phyloP scores from a whole-genome alignment of 352 stramenopile genomes.

The Peronospora farinosa region DNA sequence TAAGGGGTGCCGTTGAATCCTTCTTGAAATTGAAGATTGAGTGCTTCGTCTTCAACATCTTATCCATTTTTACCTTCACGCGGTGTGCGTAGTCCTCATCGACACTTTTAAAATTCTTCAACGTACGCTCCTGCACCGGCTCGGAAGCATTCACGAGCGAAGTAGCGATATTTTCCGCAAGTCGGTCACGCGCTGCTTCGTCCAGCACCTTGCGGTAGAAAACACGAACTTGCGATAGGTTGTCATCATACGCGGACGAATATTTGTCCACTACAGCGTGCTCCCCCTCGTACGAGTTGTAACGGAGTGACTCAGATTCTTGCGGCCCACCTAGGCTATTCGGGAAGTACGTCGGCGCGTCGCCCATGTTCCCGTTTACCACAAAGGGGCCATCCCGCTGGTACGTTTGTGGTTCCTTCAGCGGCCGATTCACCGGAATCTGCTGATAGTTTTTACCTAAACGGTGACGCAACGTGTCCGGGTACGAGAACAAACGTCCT shows the following conservation, averaged over 20 bases:
- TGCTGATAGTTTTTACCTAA: slow-evolving; percentile 87
- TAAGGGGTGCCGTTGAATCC: slow-evolving; percentile 23
- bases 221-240: slow-evolving; percentile 53
- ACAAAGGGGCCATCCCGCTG: slow-evolving; percentile 64
- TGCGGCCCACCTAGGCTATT: slow-evolving; percentile 48
- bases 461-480: slow-evolving; percentile 82
- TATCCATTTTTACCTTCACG: slow-evolving; percentile 34
- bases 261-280: slow-evolving; percentile 36
- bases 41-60: slow-evolving; percentile 26
- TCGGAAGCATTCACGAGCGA: slow-evolving; percentile 45
- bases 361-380: slow-evolving; percentile 58
- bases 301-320: slow-evolving; percentile 23
- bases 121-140: slow-evolving; percentile 24
- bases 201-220: slow-evolving; percentile 72
- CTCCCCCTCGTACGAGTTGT: slow-evolving; percentile 24
- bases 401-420: slow-evolving; percentile 56
- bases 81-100: slow-evolving; percentile 29
- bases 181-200: slow-evolving; percentile 41
- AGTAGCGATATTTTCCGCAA: slow-evolving; percentile 72
- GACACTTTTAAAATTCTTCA: slow-evolving; percentile 33
- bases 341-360: slow-evolving; percentile 71
- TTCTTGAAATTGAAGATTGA: slow-evolving; percentile 26
- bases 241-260: slow-evolving; percentile 68
- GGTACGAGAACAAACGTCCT: slow-evolving; percentile 85
- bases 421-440: slow-evolving; percentile 83